Evolutionary conservation across 2,329 filamentous ascomycete species (phyloP).

Genomic region (Aureobasidium lini): DNA sequence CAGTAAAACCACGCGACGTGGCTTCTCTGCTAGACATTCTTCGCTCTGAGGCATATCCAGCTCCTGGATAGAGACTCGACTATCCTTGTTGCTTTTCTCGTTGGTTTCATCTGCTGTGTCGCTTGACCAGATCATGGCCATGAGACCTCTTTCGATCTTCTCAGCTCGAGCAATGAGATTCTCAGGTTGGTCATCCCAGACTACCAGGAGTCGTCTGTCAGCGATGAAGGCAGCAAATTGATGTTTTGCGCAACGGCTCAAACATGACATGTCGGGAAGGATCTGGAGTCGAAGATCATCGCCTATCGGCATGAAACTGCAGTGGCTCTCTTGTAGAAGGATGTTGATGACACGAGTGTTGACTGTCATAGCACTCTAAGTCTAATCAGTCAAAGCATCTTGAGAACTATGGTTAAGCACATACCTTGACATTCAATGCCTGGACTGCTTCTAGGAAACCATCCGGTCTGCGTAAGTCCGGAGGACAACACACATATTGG

Average conservation of each 20-base stretch:
- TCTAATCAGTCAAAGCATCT: neutral
- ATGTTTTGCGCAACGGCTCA: slow-evolving; percentile 55
- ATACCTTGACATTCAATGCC: slow-evolving; percentile 47
- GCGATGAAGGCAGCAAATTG: slow-evolving; percentile 59
- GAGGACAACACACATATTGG: slow-evolving; percentile 45
- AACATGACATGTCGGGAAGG: slow-evolving; percentile 48
- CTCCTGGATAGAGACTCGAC: slow-evolving; percentile 26
- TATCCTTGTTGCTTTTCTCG: slow-evolving; percentile 26
- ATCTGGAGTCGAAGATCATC: slow-evolving; percentile 56
- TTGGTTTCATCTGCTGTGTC: slow-evolving; percentile 34
- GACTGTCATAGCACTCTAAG: slow-evolving; percentile 58
- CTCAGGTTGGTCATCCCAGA: slow-evolving; percentile 57
- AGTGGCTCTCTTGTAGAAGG: slow-evolving; percentile 44
- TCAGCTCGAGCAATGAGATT: slow-evolving; percentile 46
- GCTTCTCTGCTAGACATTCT: slow-evolving; percentile 28
- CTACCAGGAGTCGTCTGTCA: slow-evolving; percentile 49
- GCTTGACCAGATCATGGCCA: slow-evolving; percentile 53
- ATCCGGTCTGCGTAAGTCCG: slow-evolving; percentile 37
- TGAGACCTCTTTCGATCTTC: slow-evolving; percentile 46
- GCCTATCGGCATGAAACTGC: slow-evolving; percentile 51
- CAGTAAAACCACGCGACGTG: slow-evolving; percentile 45
- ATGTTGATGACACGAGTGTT: slow-evolving; percentile 58
- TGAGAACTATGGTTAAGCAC: slow-evolving; percentile 17
- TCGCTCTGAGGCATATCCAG: slow-evolving; percentile 30
- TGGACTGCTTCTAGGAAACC: slow-evolving; percentile 45